Base-by-base conservation (phyloP, 2,329 filamentous ascomycete species). In the Ceratocystis alfenasii region DNA sequence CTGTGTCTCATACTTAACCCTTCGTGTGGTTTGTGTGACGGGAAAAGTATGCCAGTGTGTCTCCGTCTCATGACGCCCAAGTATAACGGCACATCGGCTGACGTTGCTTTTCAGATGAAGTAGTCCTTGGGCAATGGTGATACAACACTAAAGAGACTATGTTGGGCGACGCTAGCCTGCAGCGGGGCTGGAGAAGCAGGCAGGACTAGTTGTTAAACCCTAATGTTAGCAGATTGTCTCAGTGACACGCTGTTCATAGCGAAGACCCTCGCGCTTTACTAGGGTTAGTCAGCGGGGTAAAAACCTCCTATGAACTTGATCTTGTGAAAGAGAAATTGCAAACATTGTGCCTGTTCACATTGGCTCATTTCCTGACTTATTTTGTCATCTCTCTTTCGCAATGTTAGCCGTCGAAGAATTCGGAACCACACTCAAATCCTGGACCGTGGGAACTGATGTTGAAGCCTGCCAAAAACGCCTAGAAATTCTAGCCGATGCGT, bases 361-460 rank as follows among this genome's bases (percentile, higher is more conserved):
- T 22, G 17, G 33, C n/a, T 10, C 4, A 2, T 17, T 7, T 59
- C 22, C 48, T n/a, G 17, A 2, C 1, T n/a, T n/a, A n/a, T 8
- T n/a, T 59, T 36, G 12, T 30, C 17, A n/a, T 15, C 12, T 25
- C n/a, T 2, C 41, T 12, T 20, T 53, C 25, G 60, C 17, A 25
- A 67, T 67, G 65, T 22, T 46, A 46, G 28, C 55, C 33, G 5
- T 64, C 12, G 44, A 64, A 25, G 57, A 60, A 12, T 45, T 67
- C 30, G 53, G 64, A 30, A 45, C 28, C 17, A 53, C 53, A 1
- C 44, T 67, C 41, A 61, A 55, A 33, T 46, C 62, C 20, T 67
- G 65, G 65, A 67, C 65, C 17, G 41, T 63, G 33, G 65, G 65
- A 4, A 53, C 30, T 5, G 62, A 67, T 30, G 20, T 60, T 17